Conservation (phyloP, 768 basidiomycete genomes). For the Tylopilus plumbeoviolaceoides region DNA sequence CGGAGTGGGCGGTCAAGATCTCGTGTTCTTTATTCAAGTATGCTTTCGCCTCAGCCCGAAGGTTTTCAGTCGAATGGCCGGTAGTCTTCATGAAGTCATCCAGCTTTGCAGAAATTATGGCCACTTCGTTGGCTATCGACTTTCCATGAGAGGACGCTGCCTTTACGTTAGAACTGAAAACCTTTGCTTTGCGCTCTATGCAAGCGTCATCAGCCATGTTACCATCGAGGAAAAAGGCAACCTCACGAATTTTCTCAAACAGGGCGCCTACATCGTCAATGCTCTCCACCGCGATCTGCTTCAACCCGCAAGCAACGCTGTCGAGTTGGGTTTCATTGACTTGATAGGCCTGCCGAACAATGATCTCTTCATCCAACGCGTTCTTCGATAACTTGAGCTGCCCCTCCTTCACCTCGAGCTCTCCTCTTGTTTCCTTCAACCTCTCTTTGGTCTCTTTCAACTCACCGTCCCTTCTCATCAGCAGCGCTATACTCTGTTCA, state of each 20-base stretch:
- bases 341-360: conserved; percentile 75
- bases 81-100: conserved; percentile 58
- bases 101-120: conserved; percentile 52
- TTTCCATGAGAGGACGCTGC: conserved; percentile 61
- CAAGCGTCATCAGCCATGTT: conserved; percentile 6
- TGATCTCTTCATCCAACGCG: conserved; percentile 73
- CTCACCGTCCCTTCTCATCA: conserved; percentile 75
- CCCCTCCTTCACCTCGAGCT: conserved; percentile 49
- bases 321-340: conserved; percentile 68
- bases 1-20: conserved; percentile 45
- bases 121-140: conserved; percentile 51
- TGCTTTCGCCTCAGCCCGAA: conserved; percentile 54
- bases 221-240: not conserved
- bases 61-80: conserved; percentile 45
- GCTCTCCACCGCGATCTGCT: conserved; percentile 61
- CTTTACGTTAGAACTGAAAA: conserved; percentile 61
- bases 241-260: conserved; percentile 80
- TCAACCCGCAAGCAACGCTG: conserved; percentile 66
- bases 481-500: conserved; percentile 77
- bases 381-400: conserved; percentile 56
- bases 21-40: conserved; percentile 57
- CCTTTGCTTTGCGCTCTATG: conserved; percentile 68
- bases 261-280: conserved; percentile 65
- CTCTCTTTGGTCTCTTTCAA: conserved; percentile 57
- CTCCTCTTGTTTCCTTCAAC: conserved; percentile 48